A percentile compares a stretch with the other conserved stretches of the same genome.
These are phyloP conservation scores for Stipa capillata DNA, from an alignment of 176 grass and related monocot species.

Conservation along the genomic window DNA sequence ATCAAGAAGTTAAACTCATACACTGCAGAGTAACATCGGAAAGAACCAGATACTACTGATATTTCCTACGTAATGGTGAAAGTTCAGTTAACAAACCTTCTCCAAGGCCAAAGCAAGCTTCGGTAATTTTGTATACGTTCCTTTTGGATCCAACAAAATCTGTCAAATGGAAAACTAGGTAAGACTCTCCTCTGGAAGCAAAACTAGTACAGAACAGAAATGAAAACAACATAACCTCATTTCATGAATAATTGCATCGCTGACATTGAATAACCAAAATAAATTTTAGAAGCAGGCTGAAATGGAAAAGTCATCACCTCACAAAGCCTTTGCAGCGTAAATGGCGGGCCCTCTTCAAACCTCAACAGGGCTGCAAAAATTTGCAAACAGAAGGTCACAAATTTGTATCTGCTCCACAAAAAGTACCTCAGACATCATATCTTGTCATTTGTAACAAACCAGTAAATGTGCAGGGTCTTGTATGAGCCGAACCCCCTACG, in stretches of 20 bases:
- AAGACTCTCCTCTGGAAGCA: background rate
- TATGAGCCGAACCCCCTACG: background rate
- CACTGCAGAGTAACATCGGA: background rate
- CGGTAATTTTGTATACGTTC: conserved; percentile 68
- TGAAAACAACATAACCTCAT: background rate
- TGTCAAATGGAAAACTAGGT: conserved; percentile 36
- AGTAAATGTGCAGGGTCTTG: background rate
- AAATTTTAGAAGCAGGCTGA: conserved; percentile 1
- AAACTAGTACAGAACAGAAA: background rate
- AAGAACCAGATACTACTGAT: background rate
- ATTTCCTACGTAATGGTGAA: background rate
- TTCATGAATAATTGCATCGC: background rate
- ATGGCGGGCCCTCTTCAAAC: conserved; percentile 94
- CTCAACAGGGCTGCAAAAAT: conserved; percentile 52
- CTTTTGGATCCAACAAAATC: conserved; percentile 90
- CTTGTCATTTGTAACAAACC: background rate
- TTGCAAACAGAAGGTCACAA: conserved; percentile 11
- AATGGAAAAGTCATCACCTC: conserved; percentile 50
- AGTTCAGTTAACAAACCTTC: conserved; percentile 62
- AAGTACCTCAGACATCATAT: background rate
- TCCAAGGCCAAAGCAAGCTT: conserved; percentile 89
- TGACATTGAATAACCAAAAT: background rate
- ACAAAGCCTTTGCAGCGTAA: conserved; percentile 95
- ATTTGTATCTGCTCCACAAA: conserved; percentile 2
- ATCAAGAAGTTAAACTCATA: background rate